phyloP scores from a whole-genome alignment of 2,329 filamentous ascomycete genomes.

The Hypoxylon sp. region DNA sequence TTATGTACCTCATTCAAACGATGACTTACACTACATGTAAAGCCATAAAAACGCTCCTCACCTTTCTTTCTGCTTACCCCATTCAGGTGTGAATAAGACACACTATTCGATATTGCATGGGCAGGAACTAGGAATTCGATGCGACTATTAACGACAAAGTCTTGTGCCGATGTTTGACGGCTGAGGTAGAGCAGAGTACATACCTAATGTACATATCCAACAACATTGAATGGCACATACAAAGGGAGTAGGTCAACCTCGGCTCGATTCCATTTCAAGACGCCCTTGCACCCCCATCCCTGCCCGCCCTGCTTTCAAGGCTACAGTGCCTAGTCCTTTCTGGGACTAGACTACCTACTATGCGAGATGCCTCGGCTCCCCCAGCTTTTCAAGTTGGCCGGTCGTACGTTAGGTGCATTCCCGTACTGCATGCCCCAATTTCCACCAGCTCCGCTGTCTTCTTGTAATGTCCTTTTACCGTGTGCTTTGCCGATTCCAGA shows the following conservation, averaged over 20 bases:
- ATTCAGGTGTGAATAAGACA: neutral
- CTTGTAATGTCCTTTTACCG: slow-evolving; percentile 21
- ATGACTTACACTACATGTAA: no score
- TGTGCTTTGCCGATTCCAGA: slow-evolving; percentile 23
- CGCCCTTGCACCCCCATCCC: slow-evolving; percentile 2
- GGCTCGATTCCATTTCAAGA: slow-evolving; percentile 11
- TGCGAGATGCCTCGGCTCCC: slow-evolving; percentile 46
- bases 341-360: slow-evolving; percentile 18
- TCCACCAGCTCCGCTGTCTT: slow-evolving; percentile 15
- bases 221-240: neutral
- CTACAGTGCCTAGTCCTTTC: slow-evolving; percentile 14
- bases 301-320: slow-evolving; percentile 6
- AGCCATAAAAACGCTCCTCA: neutral
- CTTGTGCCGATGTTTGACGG: neutral
- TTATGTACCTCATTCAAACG: neutral
- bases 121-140: neutral
- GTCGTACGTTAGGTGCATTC: slow-evolving; percentile 4
- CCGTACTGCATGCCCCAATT: slow-evolving; percentile 20
- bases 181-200: neutral
- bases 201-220: no score
- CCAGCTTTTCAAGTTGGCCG: slow-evolving; percentile 26
- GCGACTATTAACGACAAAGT: neutral
- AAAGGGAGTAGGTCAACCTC: slow-evolving; percentile 18
- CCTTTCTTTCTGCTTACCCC: neutral
- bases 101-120: neutral